Base-by-base conservation (phyloP, 306 rosid genomes). In the Pueraria montana region DNA sequence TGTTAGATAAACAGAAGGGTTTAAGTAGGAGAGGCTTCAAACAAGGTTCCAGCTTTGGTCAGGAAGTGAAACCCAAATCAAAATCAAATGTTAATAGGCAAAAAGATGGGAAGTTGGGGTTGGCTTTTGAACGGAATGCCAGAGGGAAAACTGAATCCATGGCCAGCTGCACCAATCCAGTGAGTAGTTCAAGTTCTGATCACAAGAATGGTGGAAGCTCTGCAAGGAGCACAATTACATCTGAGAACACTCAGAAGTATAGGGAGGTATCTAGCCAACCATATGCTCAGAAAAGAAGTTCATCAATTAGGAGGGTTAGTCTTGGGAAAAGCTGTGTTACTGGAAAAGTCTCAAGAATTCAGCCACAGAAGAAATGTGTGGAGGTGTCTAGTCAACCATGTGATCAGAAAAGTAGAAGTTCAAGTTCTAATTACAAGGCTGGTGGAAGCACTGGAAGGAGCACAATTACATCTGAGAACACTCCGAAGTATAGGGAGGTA, bases 271-370 rank as follows among this genome's bases (percentile, higher is more conserved):
- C 92, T 53, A 89, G 84, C 76, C 78, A 76, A 21, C 61, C 87
- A 20, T 58, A 58, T 43, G 83, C 85, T 80, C 81, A 64, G 72
- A 81, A 86, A 45, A 84, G 36, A 68, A 79, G 83, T 42, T 79
- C 81, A 46, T 84, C 90, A 26, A 59, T 75, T 66, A 70, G 84
- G 88, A 89, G 80, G 85, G 79, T 43, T 69, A 63, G 87, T 78
- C 82, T 86, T 72, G 82, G 87, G 70, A 94, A 88, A 80, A 87
- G 86, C 74, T 69, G 85, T 81, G 80, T 76, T 40, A 82, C 87
- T 1, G 76, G 84, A 77, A 83, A 84, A 76, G 86, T 89, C 58
- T 82, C 89, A 3, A 81, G 86, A 49, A 79, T 84, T 84, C 76
- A 36, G 67, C 49, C 59, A 55, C 75, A 49, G 17, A 62, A 77